These are phyloP conservation scores for Arthrobotrys sinensis DNA, from an alignment of 2,329 filamentous ascomycete species.

Conservation along the genomic window DNA sequence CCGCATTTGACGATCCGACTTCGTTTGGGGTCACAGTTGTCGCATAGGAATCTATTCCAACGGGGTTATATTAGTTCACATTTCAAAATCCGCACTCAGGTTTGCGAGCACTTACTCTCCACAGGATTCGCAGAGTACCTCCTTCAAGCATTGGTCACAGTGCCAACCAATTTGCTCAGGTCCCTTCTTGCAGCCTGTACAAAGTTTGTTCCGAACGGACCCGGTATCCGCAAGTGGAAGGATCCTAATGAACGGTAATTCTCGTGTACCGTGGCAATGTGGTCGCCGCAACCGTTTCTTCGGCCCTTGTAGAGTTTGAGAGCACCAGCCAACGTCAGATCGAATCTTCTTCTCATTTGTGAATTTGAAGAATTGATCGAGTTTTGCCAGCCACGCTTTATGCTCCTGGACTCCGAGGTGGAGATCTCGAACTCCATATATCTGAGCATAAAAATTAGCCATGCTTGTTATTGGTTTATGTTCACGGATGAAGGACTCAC, in stretches of 20 bases:
- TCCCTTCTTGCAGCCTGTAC: slow-evolving; percentile 44
- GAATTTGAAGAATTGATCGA: slow-evolving; percentile 57
- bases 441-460: slow-evolving; percentile 22
- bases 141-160: slow-evolving; percentile 52
- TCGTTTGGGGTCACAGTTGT: slow-evolving; percentile 52
- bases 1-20: slow-evolving; percentile 42
- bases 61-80: not conserved
- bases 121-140: slow-evolving; percentile 55
- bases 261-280: slow-evolving; percentile 44
- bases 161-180: slow-evolving; percentile 57
- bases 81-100: not conserved
- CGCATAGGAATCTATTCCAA: slow-evolving; percentile 43
- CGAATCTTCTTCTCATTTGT: slow-evolving; percentile 44
- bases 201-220: slow-evolving; percentile 34
- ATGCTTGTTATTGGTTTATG: not conserved
- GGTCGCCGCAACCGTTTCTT: slow-evolving; percentile 48
- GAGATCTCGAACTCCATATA: slow-evolving; percentile 54
- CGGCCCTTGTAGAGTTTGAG: slow-evolving; percentile 53
- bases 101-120: slow-evolving; percentile 40
- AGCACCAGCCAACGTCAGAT: slow-evolving; percentile 57
- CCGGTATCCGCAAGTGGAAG: slow-evolving; percentile 55
- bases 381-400: slow-evolving; percentile 29
- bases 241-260: slow-evolving; percentile 51
- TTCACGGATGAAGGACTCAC: slow-evolving; percentile 22
- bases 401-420: slow-evolving; percentile 36